phyloP scores from a whole-genome alignment of 371 early-diverging fungal genomes.

The Choanephora cucurbitarum region DNA sequence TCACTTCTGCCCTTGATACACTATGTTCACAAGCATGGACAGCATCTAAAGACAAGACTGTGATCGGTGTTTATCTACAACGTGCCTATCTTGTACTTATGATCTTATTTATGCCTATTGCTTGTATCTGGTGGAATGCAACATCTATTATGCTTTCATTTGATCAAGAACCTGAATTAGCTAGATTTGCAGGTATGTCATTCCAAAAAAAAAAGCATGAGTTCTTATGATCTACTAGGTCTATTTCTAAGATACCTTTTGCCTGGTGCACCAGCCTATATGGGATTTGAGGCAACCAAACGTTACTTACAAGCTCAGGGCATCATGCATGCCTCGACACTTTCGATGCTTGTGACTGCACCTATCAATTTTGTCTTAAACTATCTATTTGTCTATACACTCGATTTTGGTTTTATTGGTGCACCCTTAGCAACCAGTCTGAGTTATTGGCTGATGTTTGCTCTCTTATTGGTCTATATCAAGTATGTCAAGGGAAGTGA shows the following conservation, averaged over 20 bases:
- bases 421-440: slow-evolving; percentile 81
- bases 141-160: slow-evolving; percentile 52
- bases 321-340: slow-evolving; percentile 81
- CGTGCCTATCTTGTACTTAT: slow-evolving; percentile 76
- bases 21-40: slow-evolving; percentile 88
- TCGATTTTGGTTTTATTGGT: slow-evolving; percentile 78
- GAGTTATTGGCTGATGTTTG: slow-evolving; percentile 73
- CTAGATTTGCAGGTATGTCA: slow-evolving; percentile 38
- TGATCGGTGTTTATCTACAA: slow-evolving; percentile 82
- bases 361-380: slow-evolving; percentile 78
- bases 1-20: slow-evolving; percentile 85
- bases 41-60: slow-evolving; percentile 65
- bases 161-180: slow-evolving; percentile 47
- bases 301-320: slow-evolving; percentile 85
- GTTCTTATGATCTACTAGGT: too few relatives aligned
- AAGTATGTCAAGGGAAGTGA: slow-evolving; percentile 65
- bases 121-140: slow-evolving; percentile 75
- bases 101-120: slow-evolving; percentile 70
- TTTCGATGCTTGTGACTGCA: slow-evolving; percentile 66
- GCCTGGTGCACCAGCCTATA: slow-evolving; percentile 72
- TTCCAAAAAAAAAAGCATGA: not conserved
- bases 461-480: slow-evolving; percentile 64
- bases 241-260: slow-evolving; percentile 68
- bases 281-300: slow-evolving; percentile 80
- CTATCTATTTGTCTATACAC: slow-evolving; percentile 73